Conservation (phyloP, 2,329 filamentous ascomycete species). For the Xylaria sp. region DNA sequence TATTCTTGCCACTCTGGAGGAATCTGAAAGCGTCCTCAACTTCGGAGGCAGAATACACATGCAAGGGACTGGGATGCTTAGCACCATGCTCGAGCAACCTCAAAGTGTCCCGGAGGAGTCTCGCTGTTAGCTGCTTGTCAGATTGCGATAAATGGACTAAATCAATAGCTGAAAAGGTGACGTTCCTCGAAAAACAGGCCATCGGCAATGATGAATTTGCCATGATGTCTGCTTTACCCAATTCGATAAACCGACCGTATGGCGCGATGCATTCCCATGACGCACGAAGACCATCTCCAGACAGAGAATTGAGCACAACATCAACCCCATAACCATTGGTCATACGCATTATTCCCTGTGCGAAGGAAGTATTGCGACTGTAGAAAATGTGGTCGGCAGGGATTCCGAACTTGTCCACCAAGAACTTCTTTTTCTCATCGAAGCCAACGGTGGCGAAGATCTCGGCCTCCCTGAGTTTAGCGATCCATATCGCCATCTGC, state of each 20-base stretch:
- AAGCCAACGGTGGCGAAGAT: constrained; percentile 51
- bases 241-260: constrained; percentile 53
- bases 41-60: constrained; percentile 40
- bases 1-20: constrained; percentile 42
- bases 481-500: constrained; percentile 41
- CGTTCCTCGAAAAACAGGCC: constrained; percentile 51
- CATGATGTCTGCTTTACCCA: constrained; percentile 51
- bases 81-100: constrained; percentile 35
- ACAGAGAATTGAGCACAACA: constrained; percentile 50
- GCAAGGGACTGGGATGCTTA: constrained; percentile 41
- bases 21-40: constrained; percentile 43
- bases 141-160: constrained; percentile 38
- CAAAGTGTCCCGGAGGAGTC: constrained; percentile 35
- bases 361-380: constrained; percentile 49
- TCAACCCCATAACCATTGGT: constrained; percentile 51
- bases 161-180: constrained; percentile 44
- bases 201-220: constrained; percentile 54
- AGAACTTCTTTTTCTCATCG: constrained; percentile 48
- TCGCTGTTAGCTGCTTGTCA: constrained; percentile 31
- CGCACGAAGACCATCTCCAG: constrained; percentile 48
- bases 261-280: constrained; percentile 53
- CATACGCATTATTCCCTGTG: constrained; percentile 44
- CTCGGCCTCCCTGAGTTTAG: constrained; percentile 39
- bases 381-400: constrained; percentile 50
- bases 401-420: constrained; percentile 49